Evolutionary conservation across 768 basidiomycete species (phyloP), one percentile per base, ranked within the genome.

Genomic region (Floccularia luteovirens): DNA sequence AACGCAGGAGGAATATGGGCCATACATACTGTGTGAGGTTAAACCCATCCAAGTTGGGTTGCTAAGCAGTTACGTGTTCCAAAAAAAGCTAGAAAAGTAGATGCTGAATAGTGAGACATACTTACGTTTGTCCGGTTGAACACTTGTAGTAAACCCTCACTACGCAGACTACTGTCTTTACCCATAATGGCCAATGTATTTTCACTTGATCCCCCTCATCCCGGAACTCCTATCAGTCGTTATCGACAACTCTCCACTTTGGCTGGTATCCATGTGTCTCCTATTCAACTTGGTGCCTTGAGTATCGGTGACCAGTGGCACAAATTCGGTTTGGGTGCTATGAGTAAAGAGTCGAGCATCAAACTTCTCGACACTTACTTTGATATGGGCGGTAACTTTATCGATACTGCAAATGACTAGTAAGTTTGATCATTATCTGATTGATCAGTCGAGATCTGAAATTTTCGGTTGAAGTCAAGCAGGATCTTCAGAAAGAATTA

Each of bases 401-500:
- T 73, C 42, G 70, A 71, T 35, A 72, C 70, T 0, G 67, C 73
- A 2, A 72, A 67, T 43, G 55, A 49, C 49, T 74, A 72, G 66
- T 64, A 36, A 50, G 58, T 42, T 25, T 16, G 5, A 13, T 31
- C 12, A 13, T 31, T 24, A 31, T 13, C 17, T 22, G 6, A 27
- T 27, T 25, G 14, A 11, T 3, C 24, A 11, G 12, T 41, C 10
- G 4, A 19, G 7, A 34, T 21, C 21, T 31, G 7, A 31, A 34
- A n/a, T n/a, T n/a, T n/a, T n/a, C n/a, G n/a, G n/a, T n/a, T 31
- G 20, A 28, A 73, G 69, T 40, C 75, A 80, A 46, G 67, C 76
- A 42, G 77, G 72, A 43, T 50, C 64, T n/a, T 76, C 74, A 3
- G 79, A 84, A 50, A 39, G 46, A 37, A 69, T 69, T 47, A 62